These are phyloP conservation scores for Cytospora mali DNA, from an alignment of 2,329 filamentous ascomycete genomes.

Conservation along the genomic window DNA sequence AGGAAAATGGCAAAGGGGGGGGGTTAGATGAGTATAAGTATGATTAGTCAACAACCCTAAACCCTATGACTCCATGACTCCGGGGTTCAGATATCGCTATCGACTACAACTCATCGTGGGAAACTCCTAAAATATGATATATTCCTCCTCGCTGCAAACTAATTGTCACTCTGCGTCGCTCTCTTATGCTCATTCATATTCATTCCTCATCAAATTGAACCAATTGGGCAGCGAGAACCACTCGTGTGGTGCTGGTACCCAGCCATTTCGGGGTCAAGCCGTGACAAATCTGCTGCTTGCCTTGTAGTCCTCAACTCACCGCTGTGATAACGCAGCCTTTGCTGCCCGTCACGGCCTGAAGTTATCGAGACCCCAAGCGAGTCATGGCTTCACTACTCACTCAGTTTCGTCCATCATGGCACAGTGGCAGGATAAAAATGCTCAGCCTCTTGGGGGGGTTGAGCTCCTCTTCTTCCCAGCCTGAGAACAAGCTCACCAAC, in stretches of 20 bases:
- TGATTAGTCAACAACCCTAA: not conserved
- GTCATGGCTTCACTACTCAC: slow-evolving; percentile 13
- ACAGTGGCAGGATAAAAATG: slow-evolving; percentile 3
- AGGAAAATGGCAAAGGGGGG: too few relatives aligned
- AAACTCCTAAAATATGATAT: not conserved
- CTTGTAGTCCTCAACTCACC: not conserved
- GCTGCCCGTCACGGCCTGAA: not conserved
- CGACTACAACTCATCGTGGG: not conserved
- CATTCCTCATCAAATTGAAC: not conserved
- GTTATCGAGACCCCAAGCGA: not conserved
- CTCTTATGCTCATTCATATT: not conserved
- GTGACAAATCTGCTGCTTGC: not conserved
- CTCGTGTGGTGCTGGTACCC: not conserved
- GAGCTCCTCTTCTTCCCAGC: not conserved
- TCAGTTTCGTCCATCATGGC: slow-evolving; percentile 13
- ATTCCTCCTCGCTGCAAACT: not conserved
- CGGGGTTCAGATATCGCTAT: not conserved
- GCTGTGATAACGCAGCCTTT: not conserved
- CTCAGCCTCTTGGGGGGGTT: not conserved
- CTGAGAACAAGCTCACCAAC: not conserved
- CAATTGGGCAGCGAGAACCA: not conserved
- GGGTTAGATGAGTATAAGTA: too few relatives aligned
- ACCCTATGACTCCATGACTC: not conserved
- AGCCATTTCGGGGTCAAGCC: not conserved
- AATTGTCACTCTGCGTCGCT: not conserved